Evolutionary conservation across 2,329 filamentous ascomycete genomes (phyloP), one percentile per base, ranked within the genome.

Genomic region (Drechmeria coniospora): DNA sequence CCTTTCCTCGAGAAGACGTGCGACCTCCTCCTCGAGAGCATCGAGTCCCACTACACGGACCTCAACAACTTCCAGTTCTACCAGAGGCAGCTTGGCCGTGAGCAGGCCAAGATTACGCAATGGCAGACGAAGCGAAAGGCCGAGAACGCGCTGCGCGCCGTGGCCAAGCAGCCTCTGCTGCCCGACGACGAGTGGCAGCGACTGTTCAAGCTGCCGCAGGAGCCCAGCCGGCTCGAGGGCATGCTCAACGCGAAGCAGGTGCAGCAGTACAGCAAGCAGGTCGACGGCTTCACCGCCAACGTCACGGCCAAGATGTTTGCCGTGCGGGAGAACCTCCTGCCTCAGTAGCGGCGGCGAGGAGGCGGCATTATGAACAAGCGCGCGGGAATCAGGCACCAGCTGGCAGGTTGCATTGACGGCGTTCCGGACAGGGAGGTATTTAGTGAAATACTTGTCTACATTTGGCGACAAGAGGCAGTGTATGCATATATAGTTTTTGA

Each of bases 41-140:
- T 98, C 53, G 90, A 98, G 65, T 79, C 79, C 31, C 90, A 98
- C 65, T 90, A 95, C 63, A 93, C 86, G 34, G 90, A 98, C 59
- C 79, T 92, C 53, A 95, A 95, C 74, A 98, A 98, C 70, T 90
- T 92, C 64, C 86, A 94, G 57, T 74, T 71, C 69, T 94, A 94
- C 65, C 84, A 94, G 62, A 74, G 90, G 47, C 84, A 92, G 49
- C 68, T 95, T 32, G 79, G 77, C 29, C 81, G 90, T 44, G 90
- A 98, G 63, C 90, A 98, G 63, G 63, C 79, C 46, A 98, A 95
- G 72, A 94, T 98, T 45, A 76, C 81, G 30, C 79, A 84, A 40
- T 98, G 90, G 90, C 87, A 95, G 61, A 63, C 77, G 36, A 95
- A 98, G 74, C 79, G 90, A 51, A 92, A 93, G 65, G 77, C 82